These are phyloP conservation scores for Syncephalastrum monosporum DNA, from an alignment of 371 early-diverging fungal genomes.

Conservation along the genomic window DNA sequence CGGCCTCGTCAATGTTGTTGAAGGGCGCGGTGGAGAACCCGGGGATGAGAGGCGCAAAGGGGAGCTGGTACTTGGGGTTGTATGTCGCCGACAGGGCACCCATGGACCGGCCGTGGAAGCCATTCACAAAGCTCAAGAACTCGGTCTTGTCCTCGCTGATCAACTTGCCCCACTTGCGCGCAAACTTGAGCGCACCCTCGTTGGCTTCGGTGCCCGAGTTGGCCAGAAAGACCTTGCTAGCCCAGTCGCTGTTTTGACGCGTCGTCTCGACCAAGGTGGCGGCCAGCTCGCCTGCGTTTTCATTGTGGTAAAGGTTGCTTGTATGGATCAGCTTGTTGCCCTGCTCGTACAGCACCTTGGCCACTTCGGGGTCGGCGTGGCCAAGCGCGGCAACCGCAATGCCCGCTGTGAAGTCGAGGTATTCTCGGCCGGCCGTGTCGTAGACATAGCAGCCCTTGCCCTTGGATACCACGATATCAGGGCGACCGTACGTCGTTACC, in stretches of 20 bases:
- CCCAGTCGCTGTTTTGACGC: conserved; percentile 39
- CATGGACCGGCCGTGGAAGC: conserved; percentile 95
- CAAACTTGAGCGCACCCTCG: conserved; percentile 92
- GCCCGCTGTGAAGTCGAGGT: conserved; percentile 86
- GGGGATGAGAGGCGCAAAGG: conserved; percentile 88
- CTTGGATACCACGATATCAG: conserved; percentile 61
- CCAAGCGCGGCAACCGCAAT: conserved; percentile 92
- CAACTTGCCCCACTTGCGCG: conserved; percentile 83
- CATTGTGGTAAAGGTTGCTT: conserved; percentile 84
- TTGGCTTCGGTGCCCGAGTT: conserved; percentile 95
- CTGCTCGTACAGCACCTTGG: conserved; percentile 74
- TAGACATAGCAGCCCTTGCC: conserved; percentile 80
- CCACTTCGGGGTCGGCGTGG: conserved; percentile 74
- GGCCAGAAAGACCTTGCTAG: conserved; percentile 76
- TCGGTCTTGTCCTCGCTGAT: conserved; percentile 45
- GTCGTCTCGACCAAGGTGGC: conserved; percentile 66
- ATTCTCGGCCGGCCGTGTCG: conserved; percentile 71
- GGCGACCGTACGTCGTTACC: conserved; percentile 66
- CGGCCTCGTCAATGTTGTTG: conserved; percentile 68
- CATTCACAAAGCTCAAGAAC: conserved; percentile 81
- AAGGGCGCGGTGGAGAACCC: conserved; percentile 71
- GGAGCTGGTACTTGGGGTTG: conserved; percentile 87
- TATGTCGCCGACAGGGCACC: conserved; percentile 92
- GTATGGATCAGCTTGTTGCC: conserved; percentile 75
- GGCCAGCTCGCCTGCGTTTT: conserved; percentile 74